A percentile compares a stretch with the other conserved stretches of the same genome.
Conservation (phyloP, 2,329 filamentous ascomycete species). For the Paracamarosporium sp. region DNA sequence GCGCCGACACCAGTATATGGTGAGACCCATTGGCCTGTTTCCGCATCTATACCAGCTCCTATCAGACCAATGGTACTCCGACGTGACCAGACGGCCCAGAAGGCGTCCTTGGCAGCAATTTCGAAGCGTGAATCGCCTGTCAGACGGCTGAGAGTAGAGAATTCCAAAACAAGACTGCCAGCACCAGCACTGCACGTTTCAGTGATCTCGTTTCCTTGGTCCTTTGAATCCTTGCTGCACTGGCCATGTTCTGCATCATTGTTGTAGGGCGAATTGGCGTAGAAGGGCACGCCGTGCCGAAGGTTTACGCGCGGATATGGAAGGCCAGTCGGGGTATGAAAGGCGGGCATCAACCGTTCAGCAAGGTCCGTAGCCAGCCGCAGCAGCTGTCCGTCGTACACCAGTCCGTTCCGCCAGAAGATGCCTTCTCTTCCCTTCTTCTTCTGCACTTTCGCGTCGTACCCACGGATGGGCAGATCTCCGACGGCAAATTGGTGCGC, state of each 20-base stretch:
- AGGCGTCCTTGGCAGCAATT: slow-evolving; percentile 85
- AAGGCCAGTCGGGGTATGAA: slow-evolving; percentile 88
- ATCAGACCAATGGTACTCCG: slow-evolving; percentile 86
- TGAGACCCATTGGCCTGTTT: slow-evolving; percentile 87
- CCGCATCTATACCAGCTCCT: slow-evolving; percentile 90
- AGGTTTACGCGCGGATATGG: slow-evolving; percentile 96
- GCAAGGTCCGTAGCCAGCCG: slow-evolving; percentile 88
- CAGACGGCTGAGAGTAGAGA: slow-evolving; percentile 86
- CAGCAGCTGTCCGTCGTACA: slow-evolving; percentile 88
- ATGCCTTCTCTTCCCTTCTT: slow-evolving; percentile 57
- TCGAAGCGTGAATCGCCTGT: slow-evolving; percentile 90
- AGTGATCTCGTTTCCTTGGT: slow-evolving; percentile 73
- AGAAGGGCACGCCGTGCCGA: slow-evolving; percentile 89
- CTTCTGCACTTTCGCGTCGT: slow-evolving; percentile 60
- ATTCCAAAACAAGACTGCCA: slow-evolving; percentile 93
- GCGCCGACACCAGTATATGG: slow-evolving; percentile 93
- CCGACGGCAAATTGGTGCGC: slow-evolving; percentile 93
- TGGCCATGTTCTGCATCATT: slow-evolving; percentile 58
- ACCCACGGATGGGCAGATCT: slow-evolving; percentile 84
- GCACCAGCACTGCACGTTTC: slow-evolving; percentile 97
- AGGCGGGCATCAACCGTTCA: slow-evolving; percentile 84
- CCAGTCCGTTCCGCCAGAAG: slow-evolving; percentile 76
- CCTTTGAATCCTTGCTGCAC: slow-evolving; percentile 54
- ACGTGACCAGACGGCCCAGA: slow-evolving; percentile 95
- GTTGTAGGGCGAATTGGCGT: slow-evolving; percentile 83